Base-by-base conservation (phyloP, 2,329 filamentous ascomycete species). In the Dendryphion nanum region DNA sequence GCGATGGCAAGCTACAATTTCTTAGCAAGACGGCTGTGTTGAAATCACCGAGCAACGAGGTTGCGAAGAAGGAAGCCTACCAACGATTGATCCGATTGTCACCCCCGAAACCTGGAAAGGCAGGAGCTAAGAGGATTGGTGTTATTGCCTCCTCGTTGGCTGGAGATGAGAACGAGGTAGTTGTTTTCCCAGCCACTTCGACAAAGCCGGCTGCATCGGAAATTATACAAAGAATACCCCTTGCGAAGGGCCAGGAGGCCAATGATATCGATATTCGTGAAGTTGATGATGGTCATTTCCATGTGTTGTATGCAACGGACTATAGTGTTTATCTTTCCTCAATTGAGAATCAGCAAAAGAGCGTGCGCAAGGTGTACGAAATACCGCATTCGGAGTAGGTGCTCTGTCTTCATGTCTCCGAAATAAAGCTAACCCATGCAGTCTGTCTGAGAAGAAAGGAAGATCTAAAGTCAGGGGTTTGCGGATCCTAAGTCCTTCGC, bases 131-230 rank as follows among this genome's bases (percentile, higher is more conserved):
- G 30, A 78, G 87, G 42, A 73, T 95, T 26, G 89, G 86, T 42
- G 89, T 82, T 10, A 82, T 86, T 43, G 85, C 89, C 7, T 90
- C 89, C 1, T 87, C 86, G 18, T 72, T 95, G 47, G 82, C 86
- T 15, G 82, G 81, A 6, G 62, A 69, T 43, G 73, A 85, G 33
- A 79, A 85, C 10, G 86, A 96, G 67, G 78, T 96, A 44, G 83
- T 88, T 18, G 68, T 95, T 29, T 95, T 95, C 60, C 79, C 86
- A 59, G 80, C 83, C 14, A 79, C 75, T 6, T 72, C 74, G 15
- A 69, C 72, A 2, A 18, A 42, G 44, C n/a, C 42, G 48, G 7
- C 47, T 55, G 14, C 17, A 13, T 33, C 31, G 7, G 77, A 82
- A 41, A 67, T 82, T 8, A 70, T 81, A 50, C 67, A 74, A 47